Evolutionary conservation across 2,329 filamentous ascomycete species (phyloP).

Genomic region (Ophiocordyceps camponoti-saundersi): DNA sequence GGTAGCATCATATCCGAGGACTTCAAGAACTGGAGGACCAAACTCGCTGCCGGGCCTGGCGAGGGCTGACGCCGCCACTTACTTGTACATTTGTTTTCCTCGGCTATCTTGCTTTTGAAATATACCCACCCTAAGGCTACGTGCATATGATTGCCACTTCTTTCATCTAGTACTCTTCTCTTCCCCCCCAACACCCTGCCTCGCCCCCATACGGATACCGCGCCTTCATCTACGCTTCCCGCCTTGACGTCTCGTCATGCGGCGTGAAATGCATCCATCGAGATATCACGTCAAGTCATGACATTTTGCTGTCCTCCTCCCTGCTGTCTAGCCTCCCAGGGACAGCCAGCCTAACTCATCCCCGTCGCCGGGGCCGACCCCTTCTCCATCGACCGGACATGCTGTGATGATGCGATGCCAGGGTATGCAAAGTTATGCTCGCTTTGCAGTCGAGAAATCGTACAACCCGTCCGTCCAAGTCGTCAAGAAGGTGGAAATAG

Average conservation of each 20-base stretch:
- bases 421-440: slow-evolving; percentile 7
- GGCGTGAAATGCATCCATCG: not conserved
- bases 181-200: not conserved
- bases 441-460: slow-evolving; percentile 6
- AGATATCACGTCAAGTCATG: slow-evolving; percentile 1
- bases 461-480: slow-evolving; percentile 4
- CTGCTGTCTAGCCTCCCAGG: not conserved
- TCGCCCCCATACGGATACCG: not conserved
- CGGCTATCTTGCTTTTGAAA: not conserved
- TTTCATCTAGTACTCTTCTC: not conserved
- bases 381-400: not conserved
- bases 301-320: not conserved
- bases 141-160: not conserved
- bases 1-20: slow-evolving; percentile 61
- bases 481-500: not conserved
- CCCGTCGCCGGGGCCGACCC: not conserved
- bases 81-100: slow-evolving; percentile 1
- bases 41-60: slow-evolving; percentile 22
- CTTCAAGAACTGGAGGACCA: slow-evolving; percentile 61
- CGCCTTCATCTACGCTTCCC: not conserved
- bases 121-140: not conserved
- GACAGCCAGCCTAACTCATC: not conserved
- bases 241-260: not conserved
- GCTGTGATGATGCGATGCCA: slow-evolving; percentile 4
- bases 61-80: slow-evolving; percentile 1